Base-by-base conservation (phyloP, 257 asterid species). In the Oldenlandia corymbosa region DNA sequence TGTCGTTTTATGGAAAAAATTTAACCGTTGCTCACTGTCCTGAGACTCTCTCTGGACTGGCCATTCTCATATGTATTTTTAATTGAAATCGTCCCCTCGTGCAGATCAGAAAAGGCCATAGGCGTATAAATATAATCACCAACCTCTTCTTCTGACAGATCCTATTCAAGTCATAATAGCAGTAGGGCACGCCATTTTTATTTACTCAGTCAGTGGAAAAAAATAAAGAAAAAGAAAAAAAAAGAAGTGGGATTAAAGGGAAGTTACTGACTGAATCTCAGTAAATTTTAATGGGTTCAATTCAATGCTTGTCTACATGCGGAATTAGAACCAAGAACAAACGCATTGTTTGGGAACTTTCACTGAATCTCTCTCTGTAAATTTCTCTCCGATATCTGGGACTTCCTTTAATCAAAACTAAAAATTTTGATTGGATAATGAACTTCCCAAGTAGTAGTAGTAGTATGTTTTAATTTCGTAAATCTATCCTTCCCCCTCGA, bases 301-400 rank as follows among this genome's bases (percentile, higher is more conserved):
- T 53, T 42, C 47, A 52, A 16, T 12, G 7, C 0, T 26, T 27
- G 17, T 26, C 14, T 23, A 23, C 4, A 10, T 1, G 31, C 47
- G 27, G n/a, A 21, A 5, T 39, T 10, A 59, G 7, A 49, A 60
- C 26, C n/a, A 42, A 58, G 18, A 65, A 65, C 61, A 58, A 50
- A 43, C 60, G 66, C 66, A 54, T 63, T 67, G 59, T 62, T 24
- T 59, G 67, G 75, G 62, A 67, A 63, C 70, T 69, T 69, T 62
- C 68, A 28, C 85, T 75, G 83, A 71, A 39, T n/a, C 23, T 61
- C 4, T 63, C 69, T 68, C 83, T 71, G 83, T 68, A 75, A 65
- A 74, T 76, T 76, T 5, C 64, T 53, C 79, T n/a, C 76, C 43
- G 21, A 8, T 4, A 24, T 70, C 47, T 69, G 53, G 27, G n/a